Percentiles rank a stretch among this genome's conserved stretches.
phyloP scores from a whole-genome alignment of 164 flowering plant genomes.

The Stephania cephalantha region DNA sequence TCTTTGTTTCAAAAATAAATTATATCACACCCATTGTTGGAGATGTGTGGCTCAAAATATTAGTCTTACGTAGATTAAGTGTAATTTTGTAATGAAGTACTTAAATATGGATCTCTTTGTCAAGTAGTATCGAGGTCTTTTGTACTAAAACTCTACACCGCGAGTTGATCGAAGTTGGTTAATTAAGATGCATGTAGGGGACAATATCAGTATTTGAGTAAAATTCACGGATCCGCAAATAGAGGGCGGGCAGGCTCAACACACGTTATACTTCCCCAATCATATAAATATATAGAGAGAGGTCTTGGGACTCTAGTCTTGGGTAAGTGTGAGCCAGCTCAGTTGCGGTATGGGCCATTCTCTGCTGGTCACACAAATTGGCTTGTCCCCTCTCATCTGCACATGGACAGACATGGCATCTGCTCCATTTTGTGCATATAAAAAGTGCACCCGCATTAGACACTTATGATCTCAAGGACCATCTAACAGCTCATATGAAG shows the following conservation, averaged over 20 bases:
- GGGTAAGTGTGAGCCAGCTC: neutral
- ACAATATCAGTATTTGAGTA: too few relatives aligned
- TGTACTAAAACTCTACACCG: too few relatives aligned
- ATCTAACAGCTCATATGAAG: neutral
- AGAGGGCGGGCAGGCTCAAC: too few relatives aligned
- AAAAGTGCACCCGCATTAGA: neutral
- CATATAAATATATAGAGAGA: neutral
- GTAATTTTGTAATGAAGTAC: too few relatives aligned
- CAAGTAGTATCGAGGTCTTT: too few relatives aligned
- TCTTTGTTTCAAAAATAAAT: neutral
- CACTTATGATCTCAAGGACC: neutral
- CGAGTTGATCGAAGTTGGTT: too few relatives aligned
- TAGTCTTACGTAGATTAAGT: too few relatives aligned
- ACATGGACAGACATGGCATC: neutral
- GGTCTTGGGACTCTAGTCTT: neutral
- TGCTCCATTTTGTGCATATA: neutral
- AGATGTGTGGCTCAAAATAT: too few relatives aligned
- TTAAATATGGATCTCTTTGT: too few relatives aligned
- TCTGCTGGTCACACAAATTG: neutral
- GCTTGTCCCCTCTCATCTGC: neutral
- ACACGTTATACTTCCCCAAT: neutral
- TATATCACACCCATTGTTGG: neutral
- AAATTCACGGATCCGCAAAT: too few relatives aligned
- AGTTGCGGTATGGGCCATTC: neutral
- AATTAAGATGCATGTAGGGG: too few relatives aligned